These are phyloP conservation scores for Marvania coccoides DNA, from an alignment of 139 green algal species.

Conservation along the genomic window DNA sequence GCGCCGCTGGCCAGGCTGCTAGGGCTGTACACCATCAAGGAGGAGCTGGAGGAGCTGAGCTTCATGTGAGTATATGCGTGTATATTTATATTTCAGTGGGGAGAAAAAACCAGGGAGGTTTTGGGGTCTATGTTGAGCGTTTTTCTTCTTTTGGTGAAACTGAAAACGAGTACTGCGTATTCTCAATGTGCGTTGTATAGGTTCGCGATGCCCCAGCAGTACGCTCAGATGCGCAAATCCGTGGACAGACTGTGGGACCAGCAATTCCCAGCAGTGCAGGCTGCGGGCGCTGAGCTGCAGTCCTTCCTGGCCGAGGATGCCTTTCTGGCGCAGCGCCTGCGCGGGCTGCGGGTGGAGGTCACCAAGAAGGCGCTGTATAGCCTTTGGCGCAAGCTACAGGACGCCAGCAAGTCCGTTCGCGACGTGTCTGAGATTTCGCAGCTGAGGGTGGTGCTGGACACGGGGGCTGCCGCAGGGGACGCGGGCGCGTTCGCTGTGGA, in stretches of 20 bases:
- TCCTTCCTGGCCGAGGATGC: conserved; percentile 38
- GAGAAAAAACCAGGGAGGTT: no score
- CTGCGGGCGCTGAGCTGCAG: conserved; percentile 36
- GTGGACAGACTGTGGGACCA: conserved; percentile 14
- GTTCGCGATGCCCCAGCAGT: conserved; percentile 24
- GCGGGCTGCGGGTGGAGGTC: conserved; percentile 32
- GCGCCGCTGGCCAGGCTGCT: conserved; percentile 75
- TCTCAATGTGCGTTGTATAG: conserved; percentile 2
- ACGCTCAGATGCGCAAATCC: conserved; percentile 7
- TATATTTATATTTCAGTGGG: background rate
- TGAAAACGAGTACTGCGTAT: no score
- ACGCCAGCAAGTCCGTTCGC: conserved; percentile 11
- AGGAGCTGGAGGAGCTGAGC: conserved; percentile 82
- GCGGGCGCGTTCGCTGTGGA: conserved; percentile 1
- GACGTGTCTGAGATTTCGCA: conserved; percentile 61
- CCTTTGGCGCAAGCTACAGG: conserved; percentile 50
- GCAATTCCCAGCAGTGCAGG: conserved; percentile 39
- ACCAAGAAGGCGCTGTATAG: conserved; percentile 56
- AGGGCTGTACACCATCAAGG: conserved; percentile 79
- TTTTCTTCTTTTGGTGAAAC: no score
- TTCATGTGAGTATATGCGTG: conserved; percentile 54
- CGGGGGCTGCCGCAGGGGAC: background rate
- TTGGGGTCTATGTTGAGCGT: no score
- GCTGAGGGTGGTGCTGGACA: conserved; percentile 49
- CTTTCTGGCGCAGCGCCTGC: conserved; percentile 37